phyloP scores from a whole-genome alignment of 1,284 basidiomycete genomes.

The Cutaneotrichosporon cavernicola region DNA sequence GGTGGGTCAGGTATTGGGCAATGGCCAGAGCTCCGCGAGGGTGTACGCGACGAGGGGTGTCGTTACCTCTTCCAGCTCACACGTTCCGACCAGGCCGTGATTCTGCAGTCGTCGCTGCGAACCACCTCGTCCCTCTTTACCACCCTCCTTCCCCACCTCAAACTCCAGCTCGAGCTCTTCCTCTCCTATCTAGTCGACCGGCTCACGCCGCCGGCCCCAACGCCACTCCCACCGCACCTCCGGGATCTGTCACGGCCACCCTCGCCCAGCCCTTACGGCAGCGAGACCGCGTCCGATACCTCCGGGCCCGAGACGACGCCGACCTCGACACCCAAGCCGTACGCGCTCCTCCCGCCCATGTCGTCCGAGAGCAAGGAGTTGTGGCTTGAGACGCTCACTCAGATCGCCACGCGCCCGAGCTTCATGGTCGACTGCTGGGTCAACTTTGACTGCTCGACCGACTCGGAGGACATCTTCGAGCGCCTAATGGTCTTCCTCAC shows the following conservation, averaged over 20 bases:
- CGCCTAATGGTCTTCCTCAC: conserved; percentile 85
- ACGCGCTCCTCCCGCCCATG: conserved; percentile 59
- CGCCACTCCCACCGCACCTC: conserved; percentile 39
- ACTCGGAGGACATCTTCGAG: conserved; percentile 95
- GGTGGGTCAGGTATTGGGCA: conserved; percentile 71
- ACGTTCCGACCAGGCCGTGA: conserved; percentile 76
- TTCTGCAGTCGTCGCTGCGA: conserved; percentile 78
- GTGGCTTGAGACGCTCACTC: conserved; percentile 81
- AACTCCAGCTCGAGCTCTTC: conserved; percentile 96
- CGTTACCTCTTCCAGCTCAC: conserved; percentile 93
- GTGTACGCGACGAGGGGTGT: conserved; percentile 74
- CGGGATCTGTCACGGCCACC: conserved; percentile 56
- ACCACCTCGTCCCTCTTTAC: conserved; percentile 85
- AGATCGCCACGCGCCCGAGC: conserved; percentile 66
- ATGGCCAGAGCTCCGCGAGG: conserved; percentile 56
- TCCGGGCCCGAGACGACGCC: conserved; percentile 22
- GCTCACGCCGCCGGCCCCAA: conserved; percentile 62
- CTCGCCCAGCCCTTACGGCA: conserved; percentile 54
- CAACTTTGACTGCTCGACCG: conserved; percentile 96
- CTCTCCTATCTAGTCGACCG: conserved; percentile 90
- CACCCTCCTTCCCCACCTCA: conserved; percentile 80
- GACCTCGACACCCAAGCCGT: conserved; percentile 39
- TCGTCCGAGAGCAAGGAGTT: conserved; percentile 84
- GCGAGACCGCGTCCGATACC: conserved; percentile 22
- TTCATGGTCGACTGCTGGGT: conserved; percentile 95